phyloP scores from a whole-genome alignment of 805 yeast species.

The Lachancea sp. region DNA sequence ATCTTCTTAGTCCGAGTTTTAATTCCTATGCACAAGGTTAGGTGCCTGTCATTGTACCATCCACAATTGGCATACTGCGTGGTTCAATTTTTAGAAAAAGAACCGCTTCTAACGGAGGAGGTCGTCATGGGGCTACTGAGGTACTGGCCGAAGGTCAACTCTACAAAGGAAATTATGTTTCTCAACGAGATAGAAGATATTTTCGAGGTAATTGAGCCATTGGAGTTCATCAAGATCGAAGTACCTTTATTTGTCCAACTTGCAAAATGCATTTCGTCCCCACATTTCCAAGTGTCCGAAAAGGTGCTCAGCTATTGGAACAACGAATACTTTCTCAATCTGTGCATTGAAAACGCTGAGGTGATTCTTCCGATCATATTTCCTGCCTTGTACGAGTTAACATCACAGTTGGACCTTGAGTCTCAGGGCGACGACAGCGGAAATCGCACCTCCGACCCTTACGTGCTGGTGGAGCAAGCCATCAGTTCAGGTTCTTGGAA shows the following conservation, averaged over 20 bases:
- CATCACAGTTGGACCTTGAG: constrained; percentile 38
- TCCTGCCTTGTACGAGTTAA: constrained; percentile 81
- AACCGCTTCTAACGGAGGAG: constrained; percentile 85
- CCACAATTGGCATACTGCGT: constrained; percentile 97
- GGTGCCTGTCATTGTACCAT: constrained; percentile 82
- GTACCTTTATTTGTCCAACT: constrained; percentile 91
- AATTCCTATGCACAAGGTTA: constrained; percentile 87
- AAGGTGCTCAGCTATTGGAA: constrained; percentile 92
- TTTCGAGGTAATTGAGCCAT: constrained; percentile 91
- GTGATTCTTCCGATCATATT: constrained; percentile 88
- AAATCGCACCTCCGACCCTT: constrained; percentile 27
- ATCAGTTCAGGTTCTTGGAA: constrained; percentile 75
- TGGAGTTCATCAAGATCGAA: constrained; percentile 84
- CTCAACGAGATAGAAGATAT: constrained; percentile 94
- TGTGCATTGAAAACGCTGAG: constrained; percentile 89
- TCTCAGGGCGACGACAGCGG: constrained; percentile 26
- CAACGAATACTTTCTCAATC: constrained; percentile 84
- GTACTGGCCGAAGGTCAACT: constrained; percentile 94
- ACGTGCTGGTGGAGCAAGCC: constrained; percentile 34
- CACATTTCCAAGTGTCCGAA: constrained; percentile 96
- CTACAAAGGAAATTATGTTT: constrained; percentile 94
- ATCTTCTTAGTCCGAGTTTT: constrained; percentile 79
- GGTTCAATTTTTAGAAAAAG: constrained; percentile 93
- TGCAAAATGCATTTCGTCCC: constrained; percentile 86
- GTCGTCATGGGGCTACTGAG: constrained; percentile 90